These are phyloP conservation scores for Vigna unguiculata DNA, from an alignment of 306 rosid genomes.

Conservation along the genomic window DNA sequence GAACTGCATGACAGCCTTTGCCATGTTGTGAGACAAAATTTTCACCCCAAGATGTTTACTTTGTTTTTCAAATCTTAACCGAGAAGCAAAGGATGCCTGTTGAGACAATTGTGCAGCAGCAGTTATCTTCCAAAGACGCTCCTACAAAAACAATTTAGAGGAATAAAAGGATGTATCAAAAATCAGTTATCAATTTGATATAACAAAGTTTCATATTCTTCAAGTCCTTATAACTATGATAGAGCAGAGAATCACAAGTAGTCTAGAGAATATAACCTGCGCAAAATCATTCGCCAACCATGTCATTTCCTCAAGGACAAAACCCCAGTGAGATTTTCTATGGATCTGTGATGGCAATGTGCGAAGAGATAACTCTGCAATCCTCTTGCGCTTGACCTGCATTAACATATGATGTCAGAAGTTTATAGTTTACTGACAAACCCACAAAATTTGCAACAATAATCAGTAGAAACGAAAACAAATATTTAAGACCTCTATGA, in stretches of 20 bases:
- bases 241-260: not conserved
- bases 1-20: constrained; percentile 91
- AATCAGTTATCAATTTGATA: constrained; percentile 21
- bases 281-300: constrained; percentile 99
- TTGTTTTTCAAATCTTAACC: constrained; percentile 69
- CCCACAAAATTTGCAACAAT: constrained; percentile 35
- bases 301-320: constrained; percentile 95
- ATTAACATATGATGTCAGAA: constrained; percentile 41
- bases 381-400: constrained; percentile 96
- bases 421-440: constrained; percentile 37
- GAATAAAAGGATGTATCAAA: constrained; percentile 23
- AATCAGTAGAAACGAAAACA: constrained; percentile 29
- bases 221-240: not conserved
- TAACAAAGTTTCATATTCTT: not conserved
- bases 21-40: constrained; percentile 76
- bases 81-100: constrained; percentile 72
- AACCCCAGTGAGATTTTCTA: constrained; percentile 89
- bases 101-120: constrained; percentile 85
- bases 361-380: constrained; percentile 78
- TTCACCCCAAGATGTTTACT: constrained; percentile 59
- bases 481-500: constrained; percentile 72
- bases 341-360: constrained; percentile 61
- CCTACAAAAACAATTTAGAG: constrained; percentile 57
- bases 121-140: constrained; percentile 94
- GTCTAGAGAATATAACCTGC: constrained; percentile 70